Evolutionary conservation across 768 basidiomycete genomes (phyloP).

Genomic region (Candolleomyces eurysporus): DNA sequence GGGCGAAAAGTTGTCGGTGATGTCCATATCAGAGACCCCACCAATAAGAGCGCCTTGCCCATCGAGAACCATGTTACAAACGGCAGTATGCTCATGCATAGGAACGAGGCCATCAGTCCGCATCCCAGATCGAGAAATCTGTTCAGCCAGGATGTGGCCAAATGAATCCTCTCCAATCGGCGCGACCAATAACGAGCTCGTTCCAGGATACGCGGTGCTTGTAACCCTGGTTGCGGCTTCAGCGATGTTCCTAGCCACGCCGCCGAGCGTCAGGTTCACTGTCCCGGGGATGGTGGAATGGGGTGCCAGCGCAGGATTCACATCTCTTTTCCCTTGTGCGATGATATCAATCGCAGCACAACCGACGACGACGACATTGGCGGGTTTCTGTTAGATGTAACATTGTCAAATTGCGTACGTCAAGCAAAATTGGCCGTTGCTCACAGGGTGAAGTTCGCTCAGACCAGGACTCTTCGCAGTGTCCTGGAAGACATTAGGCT

Average conservation of each 20-base stretch:
- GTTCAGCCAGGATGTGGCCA: slow-evolving; percentile 61
- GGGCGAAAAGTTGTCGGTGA: slow-evolving; percentile 44
- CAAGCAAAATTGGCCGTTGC: neutral
- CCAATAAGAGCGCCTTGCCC: slow-evolving; percentile 63
- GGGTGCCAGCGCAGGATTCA: slow-evolving; percentile 31
- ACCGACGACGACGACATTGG: slow-evolving; percentile 72
- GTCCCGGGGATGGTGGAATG: slow-evolving; percentile 81
- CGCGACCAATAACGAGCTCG: slow-evolving; percentile 63
- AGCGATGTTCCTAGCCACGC: slow-evolving; percentile 94
- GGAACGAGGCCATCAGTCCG: slow-evolving; percentile 71
- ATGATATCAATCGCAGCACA: slow-evolving; percentile 90
- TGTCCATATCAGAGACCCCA: slow-evolving; percentile 94
- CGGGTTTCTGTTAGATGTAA: slow-evolving; percentile 22
- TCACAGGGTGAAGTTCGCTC: neutral
- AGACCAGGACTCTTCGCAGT: too few relatives aligned
- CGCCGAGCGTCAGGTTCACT: slow-evolving; percentile 74
- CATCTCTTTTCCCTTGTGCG: slow-evolving; percentile 40
- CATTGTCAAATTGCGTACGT: neutral
- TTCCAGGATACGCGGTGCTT: slow-evolving; percentile 28
- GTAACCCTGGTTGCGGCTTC: slow-evolving; percentile 80
- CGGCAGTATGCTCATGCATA: slow-evolving; percentile 55
- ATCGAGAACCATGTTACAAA: slow-evolving; percentile 87
- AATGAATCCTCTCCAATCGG: slow-evolving; percentile 77
- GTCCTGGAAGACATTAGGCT: too few relatives aligned
- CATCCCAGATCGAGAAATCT: slow-evolving; percentile 67